Evolutionary conservation across 805 yeast species (phyloP).

Genomic region (Yamadazyma paraphyllophila): DNA sequence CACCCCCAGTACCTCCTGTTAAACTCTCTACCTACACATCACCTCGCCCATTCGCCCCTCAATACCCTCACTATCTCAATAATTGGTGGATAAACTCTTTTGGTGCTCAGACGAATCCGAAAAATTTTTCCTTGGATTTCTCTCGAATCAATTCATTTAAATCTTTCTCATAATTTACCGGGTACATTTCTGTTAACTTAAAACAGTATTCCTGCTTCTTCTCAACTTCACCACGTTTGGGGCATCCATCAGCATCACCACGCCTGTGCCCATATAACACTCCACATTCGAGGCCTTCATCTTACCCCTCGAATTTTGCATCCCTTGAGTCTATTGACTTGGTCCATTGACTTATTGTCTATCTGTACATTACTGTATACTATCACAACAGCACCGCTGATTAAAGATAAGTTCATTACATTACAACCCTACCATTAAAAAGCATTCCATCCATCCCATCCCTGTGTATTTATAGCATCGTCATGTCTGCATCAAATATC

Average conservation of each 20-base stretch:
- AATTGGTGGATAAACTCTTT: conserved; percentile 7
- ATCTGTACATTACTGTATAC: conserved; percentile 10
- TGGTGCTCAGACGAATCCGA: conserved; percentile 9
- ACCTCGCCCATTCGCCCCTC: background rate
- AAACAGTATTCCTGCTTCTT: no score
- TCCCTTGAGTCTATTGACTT: background rate
- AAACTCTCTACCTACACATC: background rate
- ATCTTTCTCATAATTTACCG: background rate
- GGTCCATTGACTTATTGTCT: background rate
- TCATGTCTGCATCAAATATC: conserved; percentile 3
- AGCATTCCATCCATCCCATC: background rate
- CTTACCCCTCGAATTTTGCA: no score
- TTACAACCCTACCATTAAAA: background rate
- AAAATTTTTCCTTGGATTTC: conserved; percentile 6
- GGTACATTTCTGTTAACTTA: background rate
- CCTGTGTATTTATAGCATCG: background rate
- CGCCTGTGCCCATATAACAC: background rate
- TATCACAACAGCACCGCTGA: background rate
- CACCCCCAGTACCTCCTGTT: background rate
- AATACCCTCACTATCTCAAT: background rate
- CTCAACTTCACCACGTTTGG: no score
- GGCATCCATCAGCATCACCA: no score
- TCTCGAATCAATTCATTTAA: conserved; percentile 8
- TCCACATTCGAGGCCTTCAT: background rate
- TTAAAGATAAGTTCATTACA: background rate